These are phyloP conservation scores for Trichoderma harzianum DNA, from an alignment of 2,329 filamentous ascomycete genomes.

Conservation along the genomic window DNA sequence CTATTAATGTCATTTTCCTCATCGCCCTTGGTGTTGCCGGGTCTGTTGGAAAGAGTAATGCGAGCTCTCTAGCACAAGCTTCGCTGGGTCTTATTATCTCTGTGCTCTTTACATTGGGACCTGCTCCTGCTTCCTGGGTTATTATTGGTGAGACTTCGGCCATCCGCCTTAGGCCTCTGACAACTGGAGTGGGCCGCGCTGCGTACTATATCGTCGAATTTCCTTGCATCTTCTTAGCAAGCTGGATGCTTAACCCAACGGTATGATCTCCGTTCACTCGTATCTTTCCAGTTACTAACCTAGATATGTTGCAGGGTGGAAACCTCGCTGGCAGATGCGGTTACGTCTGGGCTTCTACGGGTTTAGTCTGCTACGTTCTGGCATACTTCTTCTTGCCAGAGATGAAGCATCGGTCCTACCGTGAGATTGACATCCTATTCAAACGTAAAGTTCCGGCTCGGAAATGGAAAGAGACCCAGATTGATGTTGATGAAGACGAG, in stretches of 20 bases:
- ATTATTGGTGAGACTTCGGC: constrained; percentile 1
- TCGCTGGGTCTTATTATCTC: neutral
- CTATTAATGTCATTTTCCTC: neutral
- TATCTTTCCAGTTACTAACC: neutral
- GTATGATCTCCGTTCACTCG: neutral
- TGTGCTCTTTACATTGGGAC: neutral
- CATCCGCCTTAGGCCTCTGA: constrained; percentile 1
- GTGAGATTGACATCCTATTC: neutral
- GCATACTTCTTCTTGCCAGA: constrained; percentile 4
- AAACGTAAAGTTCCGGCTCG: neutral
- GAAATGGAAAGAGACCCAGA: neutral
- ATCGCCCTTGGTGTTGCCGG: neutral
- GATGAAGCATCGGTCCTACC: neutral
- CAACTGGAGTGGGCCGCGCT: constrained; percentile 3
- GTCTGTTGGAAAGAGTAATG: neutral
- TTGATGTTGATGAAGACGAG: neutral
- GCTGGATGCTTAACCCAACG: neutral
- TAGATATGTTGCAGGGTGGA: neutral
- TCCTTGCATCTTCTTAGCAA: constrained; percentile 1
- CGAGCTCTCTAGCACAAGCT: neutral
- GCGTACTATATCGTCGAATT: neutral
- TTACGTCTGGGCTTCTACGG: neutral
- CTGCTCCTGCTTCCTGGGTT: neutral
- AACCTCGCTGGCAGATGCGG: constrained; percentile 1
- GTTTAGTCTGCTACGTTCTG: neutral